Conservation (phyloP, 306 rosid species). For the Morella rubra region DNA sequence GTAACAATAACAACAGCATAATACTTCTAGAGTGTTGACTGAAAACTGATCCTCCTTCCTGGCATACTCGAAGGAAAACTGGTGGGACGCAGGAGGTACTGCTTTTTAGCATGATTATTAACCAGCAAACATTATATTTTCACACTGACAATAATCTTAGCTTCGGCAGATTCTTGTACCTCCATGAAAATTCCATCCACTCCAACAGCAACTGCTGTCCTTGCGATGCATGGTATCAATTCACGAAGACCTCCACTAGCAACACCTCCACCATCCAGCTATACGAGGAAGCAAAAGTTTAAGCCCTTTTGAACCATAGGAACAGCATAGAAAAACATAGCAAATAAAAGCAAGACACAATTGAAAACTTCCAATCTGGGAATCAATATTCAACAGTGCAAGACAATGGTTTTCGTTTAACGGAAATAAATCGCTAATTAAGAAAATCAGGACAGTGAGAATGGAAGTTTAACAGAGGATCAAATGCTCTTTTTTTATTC, state of each 20-base stretch:
- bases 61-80: neutral
- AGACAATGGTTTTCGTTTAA: neutral
- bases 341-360: neutral
- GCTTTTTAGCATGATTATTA: neutral
- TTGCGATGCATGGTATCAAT: slow-evolving; percentile 92
- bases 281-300: slow-evolving; percentile 32
- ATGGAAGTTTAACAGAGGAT: no score
- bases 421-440: no score
- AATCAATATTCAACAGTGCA: neutral
- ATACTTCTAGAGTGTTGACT: neutral
- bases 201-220: slow-evolving; percentile 95
- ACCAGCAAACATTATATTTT: neutral
- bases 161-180: slow-evolving; percentile 44
- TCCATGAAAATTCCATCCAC: slow-evolving; percentile 99
- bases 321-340: neutral
- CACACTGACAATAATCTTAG: neutral
- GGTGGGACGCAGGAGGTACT: neutral
- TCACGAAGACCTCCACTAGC: slow-evolving; percentile 99
- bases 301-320: neutral
- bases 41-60: neutral
- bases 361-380: neutral
- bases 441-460: no score
- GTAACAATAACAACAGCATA: neutral
- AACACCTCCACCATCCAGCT: slow-evolving; percentile 98
- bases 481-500: no score